phyloP scores from a whole-genome alignment of 2,329 filamentous ascomycete species.

The Metarhizium sp. region DNA sequence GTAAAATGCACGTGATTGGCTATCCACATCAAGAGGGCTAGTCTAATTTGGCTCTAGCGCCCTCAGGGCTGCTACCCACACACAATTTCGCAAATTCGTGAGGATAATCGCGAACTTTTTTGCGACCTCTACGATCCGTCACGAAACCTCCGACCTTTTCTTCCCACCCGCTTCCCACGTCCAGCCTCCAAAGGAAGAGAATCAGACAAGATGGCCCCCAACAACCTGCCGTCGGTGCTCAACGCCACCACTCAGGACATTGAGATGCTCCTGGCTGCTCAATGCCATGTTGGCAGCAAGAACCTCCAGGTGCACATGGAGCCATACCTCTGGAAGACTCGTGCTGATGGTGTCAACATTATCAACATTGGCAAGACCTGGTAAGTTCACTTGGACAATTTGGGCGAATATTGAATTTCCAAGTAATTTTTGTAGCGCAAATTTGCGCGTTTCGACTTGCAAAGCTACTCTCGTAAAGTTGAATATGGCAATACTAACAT shows the following conservation, averaged over 20 bases:
- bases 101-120: slow-evolving; percentile 34
- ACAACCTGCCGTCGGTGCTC: slow-evolving; percentile 89
- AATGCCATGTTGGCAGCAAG: slow-evolving; percentile 95
- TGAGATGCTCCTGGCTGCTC: slow-evolving; percentile 97
- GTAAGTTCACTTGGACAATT: slow-evolving; percentile 42
- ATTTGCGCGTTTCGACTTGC: no score
- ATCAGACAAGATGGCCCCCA: slow-evolving; percentile 79
- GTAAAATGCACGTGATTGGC: slow-evolving; percentile 19
- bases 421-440: not conserved
- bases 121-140: slow-evolving; percentile 9
- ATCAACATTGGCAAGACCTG: slow-evolving; percentile 99
- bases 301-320: slow-evolving; percentile 99
- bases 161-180: slow-evolving; percentile 15
- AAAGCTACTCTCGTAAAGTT: no score
- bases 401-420: not conserved
- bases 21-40: slow-evolving; percentile 12
- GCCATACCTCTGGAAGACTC: slow-evolving; percentile 99
- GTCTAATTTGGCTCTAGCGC: slow-evolving; percentile 14
- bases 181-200: slow-evolving; percentile 25
- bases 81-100: slow-evolving; percentile 29
- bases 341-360: slow-evolving; percentile 95
- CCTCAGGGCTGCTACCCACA: slow-evolving; percentile 27
- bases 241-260: slow-evolving; percentile 97
- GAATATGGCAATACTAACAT: slow-evolving; percentile 6
- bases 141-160: slow-evolving; percentile 15